Conservation (phyloP, 2,329 filamentous ascomycete genomes). For the Clarireedia homoeocarpa region DNA sequence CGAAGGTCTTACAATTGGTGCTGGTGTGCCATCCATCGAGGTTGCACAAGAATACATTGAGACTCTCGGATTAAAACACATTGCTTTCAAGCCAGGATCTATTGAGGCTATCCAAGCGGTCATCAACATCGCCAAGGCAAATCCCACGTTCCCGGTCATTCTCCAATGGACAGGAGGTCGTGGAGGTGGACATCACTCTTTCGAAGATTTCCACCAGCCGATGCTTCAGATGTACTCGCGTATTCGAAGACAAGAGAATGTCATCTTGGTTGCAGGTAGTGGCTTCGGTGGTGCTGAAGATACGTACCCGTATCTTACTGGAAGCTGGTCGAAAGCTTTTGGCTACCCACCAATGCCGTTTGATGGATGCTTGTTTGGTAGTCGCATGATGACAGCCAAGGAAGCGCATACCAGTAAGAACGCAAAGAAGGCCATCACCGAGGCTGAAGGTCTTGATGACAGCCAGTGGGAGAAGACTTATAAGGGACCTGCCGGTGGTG, state of each 20-base stretch:
- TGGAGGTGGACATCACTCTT: slow-evolving; percentile 90
- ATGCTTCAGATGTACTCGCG: slow-evolving; percentile 86
- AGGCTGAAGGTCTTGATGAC: slow-evolving; percentile 76
- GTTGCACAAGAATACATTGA: slow-evolving; percentile 91
- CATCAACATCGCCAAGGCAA: slow-evolving; percentile 90
- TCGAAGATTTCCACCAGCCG: slow-evolving; percentile 90
- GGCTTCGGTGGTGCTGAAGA: slow-evolving; percentile 87
- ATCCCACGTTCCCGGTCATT: slow-evolving; percentile 85
- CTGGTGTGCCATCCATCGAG: slow-evolving; percentile 88
- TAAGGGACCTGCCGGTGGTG: slow-evolving; percentile 81
- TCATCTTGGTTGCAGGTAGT: slow-evolving; percentile 83
- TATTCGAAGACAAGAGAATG: slow-evolving; percentile 77
- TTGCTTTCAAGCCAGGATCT: slow-evolving; percentile 89
- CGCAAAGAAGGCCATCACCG: slow-evolving; percentile 84
- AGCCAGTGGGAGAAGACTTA: slow-evolving; percentile 87
- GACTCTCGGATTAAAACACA: slow-evolving; percentile 87
- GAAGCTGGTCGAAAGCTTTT: slow-evolving; percentile 78
- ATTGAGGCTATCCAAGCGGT: slow-evolving; percentile 81
- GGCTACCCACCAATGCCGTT: slow-evolving; percentile 92
- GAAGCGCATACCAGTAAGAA: slow-evolving; percentile 82
- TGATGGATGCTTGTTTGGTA: slow-evolving; percentile 84
- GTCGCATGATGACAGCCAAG: slow-evolving; percentile 91
- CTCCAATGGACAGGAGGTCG: slow-evolving; percentile 93
- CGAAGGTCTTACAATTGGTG: slow-evolving; percentile 86
- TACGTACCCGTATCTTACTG: slow-evolving; percentile 87